These are phyloP conservation scores for Neurospora sp. DNA, from an alignment of 495 filamentous ascomycete species.

Conservation along the genomic window DNA sequence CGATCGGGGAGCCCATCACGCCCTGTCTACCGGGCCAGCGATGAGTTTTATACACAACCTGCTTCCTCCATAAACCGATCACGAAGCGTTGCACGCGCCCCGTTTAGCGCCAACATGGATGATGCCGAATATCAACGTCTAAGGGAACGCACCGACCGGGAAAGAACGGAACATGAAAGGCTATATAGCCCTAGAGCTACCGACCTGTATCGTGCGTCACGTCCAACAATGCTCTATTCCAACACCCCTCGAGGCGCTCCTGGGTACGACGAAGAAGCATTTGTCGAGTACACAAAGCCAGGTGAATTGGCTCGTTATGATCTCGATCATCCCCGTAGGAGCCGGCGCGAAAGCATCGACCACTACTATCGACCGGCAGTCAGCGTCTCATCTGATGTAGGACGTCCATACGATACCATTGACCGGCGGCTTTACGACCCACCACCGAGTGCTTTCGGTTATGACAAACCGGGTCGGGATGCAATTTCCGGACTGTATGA, in stretches of 20 bases:
- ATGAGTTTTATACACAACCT: conserved; percentile 43
- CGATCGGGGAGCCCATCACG: conserved; percentile 34
- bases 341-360: conserved; percentile 42
- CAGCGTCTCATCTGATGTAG: conserved; percentile 48
- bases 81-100: conserved; percentile 15
- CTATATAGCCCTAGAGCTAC: conserved; percentile 18
- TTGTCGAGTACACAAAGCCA: conserved; percentile 58
- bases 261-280: conserved; percentile 57
- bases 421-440: conserved; percentile 41
- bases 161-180: conserved; percentile 29
- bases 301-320: conserved; percentile 61
- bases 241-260: conserved; percentile 26
- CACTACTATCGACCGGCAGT: conserved; percentile 55
- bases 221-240: conserved; percentile 25
- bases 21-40: conserved; percentile 38
- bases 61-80: conserved; percentile 36
- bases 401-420: conserved; percentile 28
- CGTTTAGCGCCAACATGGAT: conserved; percentile 28
- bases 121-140: conserved; percentile 35
- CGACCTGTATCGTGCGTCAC: conserved; percentile 29
- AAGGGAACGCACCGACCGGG: conserved; percentile 34
- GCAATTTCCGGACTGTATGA: conserved; percentile 34
- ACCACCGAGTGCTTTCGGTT: conserved; percentile 50
- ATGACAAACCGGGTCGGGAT: conserved; percentile 45
- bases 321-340: conserved; percentile 35